A percentile compares a stretch with the other conserved stretches of the same genome.
phyloP scores from a whole-genome alignment of 805 yeast genomes.

The Maudiozyma saulgeensis region DNA sequence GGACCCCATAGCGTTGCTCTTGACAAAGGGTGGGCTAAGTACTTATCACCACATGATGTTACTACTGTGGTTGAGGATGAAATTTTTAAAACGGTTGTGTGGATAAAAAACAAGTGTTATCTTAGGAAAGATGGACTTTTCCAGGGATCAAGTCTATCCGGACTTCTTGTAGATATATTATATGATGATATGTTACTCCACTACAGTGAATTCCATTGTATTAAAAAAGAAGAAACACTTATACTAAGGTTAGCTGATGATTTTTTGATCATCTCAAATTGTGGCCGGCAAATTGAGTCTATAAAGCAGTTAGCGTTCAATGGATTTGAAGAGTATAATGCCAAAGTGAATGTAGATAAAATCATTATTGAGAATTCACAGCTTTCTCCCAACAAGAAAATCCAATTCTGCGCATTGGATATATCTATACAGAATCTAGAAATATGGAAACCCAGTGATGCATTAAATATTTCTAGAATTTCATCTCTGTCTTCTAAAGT shows the following conservation, averaged over 20 bases:
- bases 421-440: slow-evolving; percentile 29
- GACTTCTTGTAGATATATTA: slow-evolving; percentile 62
- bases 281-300: slow-evolving; percentile 23
- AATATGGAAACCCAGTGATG: slow-evolving; percentile 28
- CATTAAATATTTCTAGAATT: slow-evolving; percentile 10
- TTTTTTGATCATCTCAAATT: slow-evolving; percentile 57
- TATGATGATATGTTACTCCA: slow-evolving; percentile 50
- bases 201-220: slow-evolving; percentile 20
- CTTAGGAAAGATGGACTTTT: slow-evolving; percentile 61
- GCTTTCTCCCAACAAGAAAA: slow-evolving; percentile 1
- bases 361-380: slow-evolving; percentile 24
- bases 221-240: slow-evolving; percentile 23
- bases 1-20: slow-evolving; percentile 14
- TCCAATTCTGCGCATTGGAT: slow-evolving; percentile 37
- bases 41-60: slow-evolving; percentile 37
- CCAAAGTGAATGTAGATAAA: slow-evolving; percentile 34
- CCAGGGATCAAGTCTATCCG: slow-evolving; percentile 77
- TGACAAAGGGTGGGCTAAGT: slow-evolving; percentile 29
- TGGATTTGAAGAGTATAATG: slow-evolving; percentile 38
- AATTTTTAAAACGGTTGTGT: slow-evolving; percentile 40
- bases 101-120: slow-evolving; percentile 31
- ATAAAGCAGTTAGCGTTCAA: slow-evolving; percentile 24
- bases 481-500: slow-evolving; percentile 8
- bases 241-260: slow-evolving; percentile 75
- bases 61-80: slow-evolving; percentile 41